Conservation (phyloP, 441 rosid genomes). For the Rhodomyrtus psidioides region DNA sequence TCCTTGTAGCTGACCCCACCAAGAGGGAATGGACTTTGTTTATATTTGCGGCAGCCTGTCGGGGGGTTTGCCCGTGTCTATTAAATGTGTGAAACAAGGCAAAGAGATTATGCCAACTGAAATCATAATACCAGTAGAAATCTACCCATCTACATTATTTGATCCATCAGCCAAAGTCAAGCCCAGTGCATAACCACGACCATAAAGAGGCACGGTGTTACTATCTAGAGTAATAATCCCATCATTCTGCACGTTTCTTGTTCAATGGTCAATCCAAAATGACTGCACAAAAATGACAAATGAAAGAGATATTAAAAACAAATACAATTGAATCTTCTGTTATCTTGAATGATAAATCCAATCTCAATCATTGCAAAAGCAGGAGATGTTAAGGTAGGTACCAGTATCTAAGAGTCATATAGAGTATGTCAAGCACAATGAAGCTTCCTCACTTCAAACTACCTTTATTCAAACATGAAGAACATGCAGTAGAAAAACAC, state of each 20-base stretch:
- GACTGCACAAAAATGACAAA: constrained; percentile 38
- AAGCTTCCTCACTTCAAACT: not conserved
- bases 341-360: not conserved
- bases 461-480: not conserved
- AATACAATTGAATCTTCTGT: not conserved
- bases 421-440: not conserved
- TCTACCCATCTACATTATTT: constrained; percentile 69
- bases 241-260: constrained; percentile 27
- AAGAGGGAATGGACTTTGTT: not conserved
- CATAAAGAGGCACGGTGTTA: constrained; percentile 73
- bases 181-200: constrained; percentile 80
- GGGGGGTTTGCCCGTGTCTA: not conserved
- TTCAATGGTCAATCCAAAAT: constrained; percentile 76
- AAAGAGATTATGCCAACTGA: not conserved
- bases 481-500: not conserved
- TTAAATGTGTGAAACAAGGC: not conserved
- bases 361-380: too few relatives aligned
- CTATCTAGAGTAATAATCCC: constrained; percentile 37
- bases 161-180: constrained; percentile 62
- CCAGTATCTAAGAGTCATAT: not conserved
- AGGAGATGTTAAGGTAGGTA: not conserved
- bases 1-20: not conserved
- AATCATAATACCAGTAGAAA: not conserved
- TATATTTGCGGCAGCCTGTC: not conserved
- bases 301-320: constrained; percentile 11